Conservation (phyloP, 768 basidiomycete genomes). For the Trametes meyenii region DNA sequence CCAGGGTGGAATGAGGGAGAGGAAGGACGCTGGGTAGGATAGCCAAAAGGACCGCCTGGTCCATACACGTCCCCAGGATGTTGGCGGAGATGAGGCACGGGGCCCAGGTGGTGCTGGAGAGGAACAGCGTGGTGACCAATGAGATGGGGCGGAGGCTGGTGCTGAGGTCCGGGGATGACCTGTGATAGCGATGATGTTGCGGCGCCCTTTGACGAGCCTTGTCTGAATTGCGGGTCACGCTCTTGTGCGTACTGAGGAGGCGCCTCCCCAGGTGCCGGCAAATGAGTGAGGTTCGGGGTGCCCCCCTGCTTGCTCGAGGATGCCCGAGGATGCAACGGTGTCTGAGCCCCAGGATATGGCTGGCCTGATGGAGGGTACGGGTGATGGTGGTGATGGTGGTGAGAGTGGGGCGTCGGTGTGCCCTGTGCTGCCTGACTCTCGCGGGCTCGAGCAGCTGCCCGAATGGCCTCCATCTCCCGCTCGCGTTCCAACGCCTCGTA, state of each 20-base stretch:
- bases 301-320: constrained; percentile 16
- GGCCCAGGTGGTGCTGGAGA: constrained; percentile 27
- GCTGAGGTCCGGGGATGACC: constrained; percentile 24
- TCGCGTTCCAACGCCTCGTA: constrained; percentile 23
- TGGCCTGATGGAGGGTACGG: constrained; percentile 12
- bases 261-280: constrained; percentile 7
- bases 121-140: constrained; percentile 28
- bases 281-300: constrained; percentile 1
- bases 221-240: constrained; percentile 21
- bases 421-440: constrained; percentile 9
- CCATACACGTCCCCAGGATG: constrained; percentile 15
- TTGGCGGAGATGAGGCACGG: constrained; percentile 18
- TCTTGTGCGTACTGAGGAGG: constrained; percentile 20
- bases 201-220: constrained; percentile 24
- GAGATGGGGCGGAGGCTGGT: constrained; percentile 17
- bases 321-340: constrained; percentile 2
- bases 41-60: constrained; percentile 6
- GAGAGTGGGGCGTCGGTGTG: constrained; percentile 19
- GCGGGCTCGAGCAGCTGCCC: constrained; percentile 16
- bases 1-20: constrained; percentile 18
- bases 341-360: constrained; percentile 1
- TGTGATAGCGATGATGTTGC: constrained; percentile 15
- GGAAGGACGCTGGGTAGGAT: constrained; percentile 19
- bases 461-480: constrained; percentile 30
- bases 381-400: constrained; percentile 31